Conservation (phyloP, 2,329 filamentous ascomycete species). For the Arthrobotrys conoides region DNA sequence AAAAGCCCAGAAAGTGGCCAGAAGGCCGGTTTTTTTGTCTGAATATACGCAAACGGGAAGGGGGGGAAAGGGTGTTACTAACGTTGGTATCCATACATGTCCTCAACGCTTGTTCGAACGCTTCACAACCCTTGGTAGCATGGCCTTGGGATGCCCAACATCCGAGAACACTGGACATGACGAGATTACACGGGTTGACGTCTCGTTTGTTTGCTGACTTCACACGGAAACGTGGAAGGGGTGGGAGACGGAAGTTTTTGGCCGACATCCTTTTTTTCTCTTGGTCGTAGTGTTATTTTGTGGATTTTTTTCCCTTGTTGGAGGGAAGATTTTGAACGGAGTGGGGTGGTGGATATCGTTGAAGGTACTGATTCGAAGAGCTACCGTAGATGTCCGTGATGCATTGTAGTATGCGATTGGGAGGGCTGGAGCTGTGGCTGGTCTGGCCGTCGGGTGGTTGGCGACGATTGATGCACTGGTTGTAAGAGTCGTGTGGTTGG, state of each 20-base stretch:
- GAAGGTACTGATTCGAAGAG: neutral
- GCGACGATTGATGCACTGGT: neutral
- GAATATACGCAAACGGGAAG: too few species aligned
- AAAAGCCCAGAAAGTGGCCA: too few species aligned
- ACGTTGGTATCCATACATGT: slow-evolving; percentile 85
- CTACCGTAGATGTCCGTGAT: slow-evolving; percentile 35
- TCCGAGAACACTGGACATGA: slow-evolving; percentile 76
- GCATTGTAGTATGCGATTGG: slow-evolving; percentile 26
- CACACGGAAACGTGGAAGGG: slow-evolving; percentile 76
- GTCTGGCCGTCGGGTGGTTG: neutral
- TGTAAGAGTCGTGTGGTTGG: slow-evolving; percentile 11
- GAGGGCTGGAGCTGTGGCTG: neutral
- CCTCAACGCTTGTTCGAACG: slow-evolving; percentile 74
- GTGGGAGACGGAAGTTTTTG: slow-evolving; percentile 70
- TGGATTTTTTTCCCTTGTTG: neutral
- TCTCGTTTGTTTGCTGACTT: slow-evolving; percentile 75
- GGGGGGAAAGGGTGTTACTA: too few species aligned
- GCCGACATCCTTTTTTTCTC: slow-evolving; percentile 34
- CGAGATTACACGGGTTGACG: slow-evolving; percentile 75
- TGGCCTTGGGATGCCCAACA: slow-evolving; percentile 70
- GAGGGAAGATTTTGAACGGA: neutral
- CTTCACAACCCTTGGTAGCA: slow-evolving; percentile 72
- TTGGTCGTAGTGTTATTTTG: neutral
- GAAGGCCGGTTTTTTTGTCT: too few species aligned
- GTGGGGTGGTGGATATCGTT: too few species aligned